phyloP scores from a whole-genome alignment of 2,329 filamentous ascomycete genomes.

The Colletotrichum plurivorum region DNA sequence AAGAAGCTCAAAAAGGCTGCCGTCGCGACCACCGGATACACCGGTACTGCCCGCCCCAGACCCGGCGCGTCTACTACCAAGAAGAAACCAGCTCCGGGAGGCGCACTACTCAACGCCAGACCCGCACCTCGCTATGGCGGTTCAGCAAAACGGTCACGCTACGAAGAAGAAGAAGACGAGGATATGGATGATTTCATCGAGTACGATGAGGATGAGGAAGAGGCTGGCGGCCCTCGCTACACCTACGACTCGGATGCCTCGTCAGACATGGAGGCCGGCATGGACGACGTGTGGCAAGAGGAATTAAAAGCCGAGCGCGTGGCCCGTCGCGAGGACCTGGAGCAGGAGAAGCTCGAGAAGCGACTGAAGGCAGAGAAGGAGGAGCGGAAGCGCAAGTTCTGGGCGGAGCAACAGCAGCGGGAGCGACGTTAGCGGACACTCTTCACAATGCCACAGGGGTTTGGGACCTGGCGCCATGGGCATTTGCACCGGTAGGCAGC shows the following conservation, averaged over 20 bases:
- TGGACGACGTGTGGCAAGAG: slow-evolving; percentile 81
- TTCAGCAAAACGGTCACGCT: slow-evolving; percentile 53
- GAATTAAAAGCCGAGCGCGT: slow-evolving; percentile 73
- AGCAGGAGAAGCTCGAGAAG: slow-evolving; percentile 74
- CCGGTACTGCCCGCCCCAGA: slow-evolving; percentile 74
- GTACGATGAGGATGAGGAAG: slow-evolving; percentile 66
- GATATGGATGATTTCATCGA: slow-evolving; percentile 74
- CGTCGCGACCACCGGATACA: slow-evolving; percentile 74
- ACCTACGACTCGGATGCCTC: slow-evolving; percentile 76
- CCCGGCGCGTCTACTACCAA: slow-evolving; percentile 55
- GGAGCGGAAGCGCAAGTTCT: slow-evolving; percentile 61
- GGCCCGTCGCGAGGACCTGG: slow-evolving; percentile 77
- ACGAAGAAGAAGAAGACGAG: slow-evolving; percentile 74
- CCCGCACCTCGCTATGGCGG: slow-evolving; percentile 43
- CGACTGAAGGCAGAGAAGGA: slow-evolving; percentile 74
- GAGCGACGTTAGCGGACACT: slow-evolving; percentile 26
- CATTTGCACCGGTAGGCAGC: slow-evolving; percentile 34
- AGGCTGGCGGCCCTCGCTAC: slow-evolving; percentile 56
- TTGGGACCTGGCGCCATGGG: slow-evolving; percentile 16
- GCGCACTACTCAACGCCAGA: slow-evolving; percentile 54
- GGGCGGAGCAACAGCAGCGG: slow-evolving; percentile 44
- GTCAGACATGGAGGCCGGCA: slow-evolving; percentile 84
- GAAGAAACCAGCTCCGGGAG: slow-evolving; percentile 53
- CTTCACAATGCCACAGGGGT: slow-evolving; percentile 6
- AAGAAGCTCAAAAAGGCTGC: slow-evolving; percentile 76